Percentiles rank a stretch among this genome's conserved stretches.
Conservation (phyloP, 78 protist species). For the Tieghemostelium lacteum region DNA sequence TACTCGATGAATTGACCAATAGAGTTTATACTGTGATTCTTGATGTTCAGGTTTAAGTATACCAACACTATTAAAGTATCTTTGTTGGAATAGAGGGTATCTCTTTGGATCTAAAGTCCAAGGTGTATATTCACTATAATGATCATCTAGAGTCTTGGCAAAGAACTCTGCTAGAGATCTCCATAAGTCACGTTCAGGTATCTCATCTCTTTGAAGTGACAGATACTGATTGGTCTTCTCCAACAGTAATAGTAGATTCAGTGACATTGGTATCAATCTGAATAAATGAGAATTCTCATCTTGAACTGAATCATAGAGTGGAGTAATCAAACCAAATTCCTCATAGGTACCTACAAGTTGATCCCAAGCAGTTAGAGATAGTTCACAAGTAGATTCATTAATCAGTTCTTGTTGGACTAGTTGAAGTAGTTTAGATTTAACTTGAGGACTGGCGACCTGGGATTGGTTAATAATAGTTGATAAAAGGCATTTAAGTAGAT, state of each 20-base stretch:
- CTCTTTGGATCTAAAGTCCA: slow-evolving; percentile 75
- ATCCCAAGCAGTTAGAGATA: slow-evolving; percentile 34
- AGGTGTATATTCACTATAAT: slow-evolving; percentile 74
- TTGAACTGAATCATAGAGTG: slow-evolving; percentile 3
- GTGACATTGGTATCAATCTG: neutral
- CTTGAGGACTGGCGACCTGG: neutral
- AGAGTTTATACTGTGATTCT: slow-evolving; percentile 48
- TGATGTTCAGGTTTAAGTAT: neutral
- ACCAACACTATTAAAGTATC: slow-evolving; percentile 57
- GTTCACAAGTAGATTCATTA: neutral
- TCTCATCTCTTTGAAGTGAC: neutral
- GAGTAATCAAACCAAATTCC: slow-evolving; percentile 30
- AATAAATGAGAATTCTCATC: neutral
- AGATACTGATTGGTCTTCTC: slow-evolving; percentile 29
- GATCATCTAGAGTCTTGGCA: slow-evolving; percentile 79
- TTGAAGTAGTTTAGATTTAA: neutral
- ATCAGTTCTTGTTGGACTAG: neutral
- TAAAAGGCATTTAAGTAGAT: neutral
- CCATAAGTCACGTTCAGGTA: slow-evolving; percentile 5
- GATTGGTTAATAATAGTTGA: neutral
- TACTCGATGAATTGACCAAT: slow-evolving; percentile 32
- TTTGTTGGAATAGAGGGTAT: slow-evolving; percentile 17
- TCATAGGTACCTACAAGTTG: slow-evolving; percentile 46
- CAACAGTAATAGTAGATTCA: neutral
- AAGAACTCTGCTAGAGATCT: slow-evolving; percentile 70